A percentile compares a stretch with the other conserved stretches of the same genome.
Conservation (phyloP, 352 stramenopile genomes). For the Globisporangium spiculum region DNA sequence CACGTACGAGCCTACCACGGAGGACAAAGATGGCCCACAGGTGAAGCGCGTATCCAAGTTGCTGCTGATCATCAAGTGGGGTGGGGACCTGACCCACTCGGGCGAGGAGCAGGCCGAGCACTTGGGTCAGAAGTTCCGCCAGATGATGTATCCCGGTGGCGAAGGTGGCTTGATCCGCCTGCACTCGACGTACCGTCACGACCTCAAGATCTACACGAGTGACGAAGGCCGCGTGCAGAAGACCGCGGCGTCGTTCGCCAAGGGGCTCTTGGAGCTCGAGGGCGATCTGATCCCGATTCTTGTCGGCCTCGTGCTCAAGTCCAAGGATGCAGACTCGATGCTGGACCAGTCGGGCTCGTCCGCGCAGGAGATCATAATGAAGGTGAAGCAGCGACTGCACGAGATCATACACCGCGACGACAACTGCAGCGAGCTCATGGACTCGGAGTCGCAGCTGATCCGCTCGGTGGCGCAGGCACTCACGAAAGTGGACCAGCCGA, state of each 20-base stretch:
- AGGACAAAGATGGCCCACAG: slow-evolving; percentile 9
- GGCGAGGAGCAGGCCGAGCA: slow-evolving; percentile 95
- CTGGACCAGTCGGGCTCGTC: slow-evolving; percentile 98
- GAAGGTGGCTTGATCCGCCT: slow-evolving; percentile 96
- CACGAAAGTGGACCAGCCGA: slow-evolving; percentile 89
- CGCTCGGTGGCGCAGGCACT: slow-evolving; percentile 79
- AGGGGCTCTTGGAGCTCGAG: slow-evolving; percentile 98
- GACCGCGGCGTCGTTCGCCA: slow-evolving; percentile 98
- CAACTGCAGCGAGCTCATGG: slow-evolving; percentile 73
- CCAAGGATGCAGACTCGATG: slow-evolving; percentile 94
- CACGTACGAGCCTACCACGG: slow-evolving; percentile 16
- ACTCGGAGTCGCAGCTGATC: slow-evolving; percentile 75
- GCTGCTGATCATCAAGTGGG: slow-evolving; percentile 99
- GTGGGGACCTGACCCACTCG: slow-evolving; percentile 97
- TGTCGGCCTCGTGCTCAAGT: slow-evolving; percentile 91
- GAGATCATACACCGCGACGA: slow-evolving; percentile 84
- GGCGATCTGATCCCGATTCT: slow-evolving; percentile 99
- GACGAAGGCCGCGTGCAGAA: slow-evolving; percentile 99
- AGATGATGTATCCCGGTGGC: slow-evolving; percentile 90
- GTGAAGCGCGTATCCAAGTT: slow-evolving; percentile 79
- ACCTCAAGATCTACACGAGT: slow-evolving; percentile 99
- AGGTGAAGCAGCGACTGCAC: slow-evolving; percentile 86
- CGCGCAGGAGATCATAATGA: slow-evolving; percentile 89
- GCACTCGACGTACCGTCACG: slow-evolving; percentile 99
- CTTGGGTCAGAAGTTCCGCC: slow-evolving; percentile 89